These are phyloP conservation scores for Candida endomychidarum DNA, from an alignment of 805 yeast species.

Conservation along the genomic window DNA sequence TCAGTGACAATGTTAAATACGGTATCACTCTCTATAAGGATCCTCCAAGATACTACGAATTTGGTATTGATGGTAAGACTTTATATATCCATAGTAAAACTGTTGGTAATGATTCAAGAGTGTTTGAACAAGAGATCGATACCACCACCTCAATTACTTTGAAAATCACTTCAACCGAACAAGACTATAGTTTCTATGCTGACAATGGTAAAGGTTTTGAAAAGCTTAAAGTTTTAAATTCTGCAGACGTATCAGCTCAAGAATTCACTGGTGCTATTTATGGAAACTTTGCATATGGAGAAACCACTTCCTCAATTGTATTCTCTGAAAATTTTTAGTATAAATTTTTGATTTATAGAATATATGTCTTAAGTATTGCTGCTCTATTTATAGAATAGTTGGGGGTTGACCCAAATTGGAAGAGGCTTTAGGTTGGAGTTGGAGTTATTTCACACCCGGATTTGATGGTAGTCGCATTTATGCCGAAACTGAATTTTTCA, in stretches of 20 bases:
- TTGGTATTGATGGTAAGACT: neutral
- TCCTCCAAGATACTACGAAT: conserved; percentile 7
- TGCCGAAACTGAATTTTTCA: conserved; percentile 3
- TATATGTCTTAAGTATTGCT: too few species aligned
- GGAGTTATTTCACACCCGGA: too few species aligned
- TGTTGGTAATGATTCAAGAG: neutral
- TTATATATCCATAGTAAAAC: conserved; percentile 1
- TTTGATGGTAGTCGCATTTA: too few species aligned
- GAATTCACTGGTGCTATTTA: conserved; percentile 7
- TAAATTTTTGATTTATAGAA: too few species aligned
- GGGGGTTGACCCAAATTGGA: too few species aligned
- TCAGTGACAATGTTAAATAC: neutral
- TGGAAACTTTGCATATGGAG: conserved; percentile 6
- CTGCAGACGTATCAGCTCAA: conserved; percentile 4
- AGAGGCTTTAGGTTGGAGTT: too few species aligned
- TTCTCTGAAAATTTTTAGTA: neutral
- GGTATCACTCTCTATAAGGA: conserved; percentile 9
- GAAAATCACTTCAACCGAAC: conserved; percentile 4
- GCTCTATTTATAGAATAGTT: too few species aligned
- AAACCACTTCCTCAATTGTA: neutral
- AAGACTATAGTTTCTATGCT: conserved; percentile 4
- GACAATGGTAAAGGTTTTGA: conserved; percentile 1
- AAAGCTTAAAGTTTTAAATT: neutral
- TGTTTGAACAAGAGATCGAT: conserved; percentile 2
- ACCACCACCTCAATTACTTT: neutral